Evolutionary conservation across 768 basidiomycete species (phyloP).

Genomic region (Suillus subluteus): DNA sequence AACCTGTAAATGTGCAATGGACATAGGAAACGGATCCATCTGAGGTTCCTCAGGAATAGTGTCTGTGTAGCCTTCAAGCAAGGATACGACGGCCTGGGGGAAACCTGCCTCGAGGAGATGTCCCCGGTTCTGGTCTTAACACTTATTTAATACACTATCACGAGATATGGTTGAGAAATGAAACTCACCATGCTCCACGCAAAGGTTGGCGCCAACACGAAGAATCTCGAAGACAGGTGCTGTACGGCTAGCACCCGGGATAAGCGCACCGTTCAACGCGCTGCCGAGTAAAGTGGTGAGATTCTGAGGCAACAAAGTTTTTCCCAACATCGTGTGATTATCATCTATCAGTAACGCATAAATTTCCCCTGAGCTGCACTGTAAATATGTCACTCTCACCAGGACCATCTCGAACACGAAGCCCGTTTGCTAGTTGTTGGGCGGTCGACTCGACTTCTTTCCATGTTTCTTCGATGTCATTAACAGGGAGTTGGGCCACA

Average conservation of each 20-base stretch:
- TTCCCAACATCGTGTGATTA: constrained; percentile 70
- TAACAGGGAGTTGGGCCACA: constrained; percentile 35
- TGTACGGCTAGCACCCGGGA: constrained; percentile 49
- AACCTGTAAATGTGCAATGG: constrained; percentile 67
- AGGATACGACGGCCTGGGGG: constrained; percentile 64
- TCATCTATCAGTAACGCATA: constrained; percentile 52
- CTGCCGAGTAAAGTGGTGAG: constrained; percentile 62
- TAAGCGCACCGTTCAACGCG: constrained; percentile 52
- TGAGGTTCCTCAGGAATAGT: constrained; percentile 41
- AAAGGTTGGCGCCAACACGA: constrained; percentile 80
- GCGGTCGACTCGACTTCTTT: constrained; percentile 52
- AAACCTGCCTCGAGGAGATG: constrained; percentile 71
- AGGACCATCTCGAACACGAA: constrained; percentile 58
- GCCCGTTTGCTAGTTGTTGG: constrained; percentile 61
- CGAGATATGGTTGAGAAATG: constrained; percentile 3
- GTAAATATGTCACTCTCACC: constrained; percentile 40
- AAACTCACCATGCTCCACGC: constrained; percentile 76
- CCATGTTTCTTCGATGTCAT: constrained; percentile 47
- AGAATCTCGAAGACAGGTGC: constrained; percentile 68
- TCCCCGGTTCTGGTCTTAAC: constrained; percentile 73
- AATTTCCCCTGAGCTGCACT: constrained; percentile 12
- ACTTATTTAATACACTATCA: constrained; percentile 14
- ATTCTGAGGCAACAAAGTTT: constrained; percentile 63
- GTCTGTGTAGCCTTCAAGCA: constrained; percentile 68
- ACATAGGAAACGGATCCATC: constrained; percentile 52